Evolutionary conservation across 805 yeast species (phyloP).

Genomic region (Candida golubevii): DNA sequence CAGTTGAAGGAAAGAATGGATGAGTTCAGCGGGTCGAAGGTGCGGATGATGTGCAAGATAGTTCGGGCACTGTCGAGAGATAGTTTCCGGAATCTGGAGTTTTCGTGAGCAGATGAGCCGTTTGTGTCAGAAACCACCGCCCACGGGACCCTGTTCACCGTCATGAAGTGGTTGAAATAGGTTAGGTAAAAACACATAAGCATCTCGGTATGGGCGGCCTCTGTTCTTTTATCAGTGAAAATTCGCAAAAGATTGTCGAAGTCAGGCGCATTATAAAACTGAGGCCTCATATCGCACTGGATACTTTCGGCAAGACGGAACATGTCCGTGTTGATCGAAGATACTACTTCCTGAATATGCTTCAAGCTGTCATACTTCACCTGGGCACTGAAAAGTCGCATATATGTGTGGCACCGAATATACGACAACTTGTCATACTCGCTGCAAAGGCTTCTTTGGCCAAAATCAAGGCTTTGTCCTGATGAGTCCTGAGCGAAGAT

Average conservation of each 20-base stretch:
- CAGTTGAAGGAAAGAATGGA: conserved; percentile 28
- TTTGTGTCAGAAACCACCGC: conserved; percentile 19
- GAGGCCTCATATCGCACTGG: conserved; percentile 22
- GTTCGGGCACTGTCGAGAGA: conserved; percentile 37
- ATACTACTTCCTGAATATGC: conserved; percentile 21
- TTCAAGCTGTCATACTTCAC: conserved; percentile 19
- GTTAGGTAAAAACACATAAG: conserved; percentile 25
- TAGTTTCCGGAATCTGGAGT: conserved; percentile 24
- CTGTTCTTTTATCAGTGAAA: not conserved
- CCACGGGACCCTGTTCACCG: conserved; percentile 33
- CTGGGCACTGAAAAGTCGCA: conserved; percentile 29
- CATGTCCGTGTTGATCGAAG: conserved; percentile 28
- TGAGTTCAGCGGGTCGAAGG: conserved; percentile 17
- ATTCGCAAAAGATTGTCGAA: conserved; percentile 16
- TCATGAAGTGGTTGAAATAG: conserved; percentile 34
- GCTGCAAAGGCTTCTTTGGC: not conserved
- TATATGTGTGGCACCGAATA: conserved; percentile 29
- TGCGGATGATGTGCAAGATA: conserved; percentile 24
- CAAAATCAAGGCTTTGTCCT: not conserved
- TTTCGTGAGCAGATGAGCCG: conserved; percentile 13
- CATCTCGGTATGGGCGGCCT: conserved; percentile 2
- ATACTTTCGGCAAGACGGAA: conserved; percentile 20
- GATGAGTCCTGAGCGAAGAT: conserved; percentile 3
- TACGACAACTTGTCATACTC: conserved; percentile 18
- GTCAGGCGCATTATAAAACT: conserved; percentile 30